Base-by-base conservation (phyloP, 2,329 filamentous ascomycete species). In the Teratosphaeria pseudoeucalypti region DNA sequence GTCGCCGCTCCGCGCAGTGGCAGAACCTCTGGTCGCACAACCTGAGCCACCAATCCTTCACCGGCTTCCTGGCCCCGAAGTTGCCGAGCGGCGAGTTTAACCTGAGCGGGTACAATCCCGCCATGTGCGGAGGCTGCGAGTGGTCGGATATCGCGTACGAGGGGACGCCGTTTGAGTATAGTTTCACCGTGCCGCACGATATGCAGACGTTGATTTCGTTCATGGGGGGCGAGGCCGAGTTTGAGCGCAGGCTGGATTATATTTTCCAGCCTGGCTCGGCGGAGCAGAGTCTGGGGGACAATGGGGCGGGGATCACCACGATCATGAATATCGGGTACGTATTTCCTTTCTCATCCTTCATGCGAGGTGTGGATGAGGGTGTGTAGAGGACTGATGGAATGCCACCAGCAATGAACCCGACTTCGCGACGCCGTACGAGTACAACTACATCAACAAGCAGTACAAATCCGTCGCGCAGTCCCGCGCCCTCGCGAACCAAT, bases 111-210 rank as follows among this genome's bases (percentile, higher is more conserved):
- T 78, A 77, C 61, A 73, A 78, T 58, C 76, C 76, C 6, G 68
- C 71, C 29, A 14, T 43, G 37, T 78, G 76, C 56, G 74, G 75
- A 7, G 69, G 69, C 2, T 77, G 76, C 60, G 73, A 75, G 32
- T 77, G 75, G 74, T 54, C 58, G 0, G n/a, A 70, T 76, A 54
- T 72, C 71, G 16, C 11, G 14, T 78, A 77, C 57, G 76, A 77
- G 64, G 58, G 52, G 11, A 55, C 56, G 39, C 60, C 53, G 3
- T 55, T 58, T 56, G 75, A 77, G 56, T 78, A 78, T 61, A 74
- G 72, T 1, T 78, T 76, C 58, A 74, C 74, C 1, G 68, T 77
- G 6, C 76, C 75, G 1, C 74, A 77, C 58, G 76, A 78, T 53
- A 69, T 77, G 56, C 64, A 72, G 23, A 73, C 71, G 3, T 65